Evolutionary conservation across 306 rosid species (phyloP).

Genomic region (Sophora flavescens): DNA sequence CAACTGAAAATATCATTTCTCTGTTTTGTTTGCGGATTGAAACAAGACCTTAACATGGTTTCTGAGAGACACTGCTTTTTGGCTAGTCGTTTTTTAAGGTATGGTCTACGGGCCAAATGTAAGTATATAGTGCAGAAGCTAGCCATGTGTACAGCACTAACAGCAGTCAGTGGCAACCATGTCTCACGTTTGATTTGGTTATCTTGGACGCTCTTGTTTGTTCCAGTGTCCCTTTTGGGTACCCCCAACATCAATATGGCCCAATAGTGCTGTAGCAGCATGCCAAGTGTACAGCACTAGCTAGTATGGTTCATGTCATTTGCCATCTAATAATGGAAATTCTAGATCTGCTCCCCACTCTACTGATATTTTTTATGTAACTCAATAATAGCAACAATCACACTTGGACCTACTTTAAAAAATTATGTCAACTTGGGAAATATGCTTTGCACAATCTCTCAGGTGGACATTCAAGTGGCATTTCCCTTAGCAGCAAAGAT

Average conservation of each 20-base stretch:
- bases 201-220: neutral
- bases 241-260: neutral
- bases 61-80: constrained; percentile 17
- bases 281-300: constrained; percentile 49
- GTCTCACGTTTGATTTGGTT: constrained; percentile 7
- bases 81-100: neutral
- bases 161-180: constrained; percentile 42
- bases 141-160: constrained; percentile 65
- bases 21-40: constrained; percentile 7
- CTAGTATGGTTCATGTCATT: constrained; percentile 21
- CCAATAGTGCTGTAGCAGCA: neutral
- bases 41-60: neutral
- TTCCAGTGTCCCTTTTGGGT: neutral
- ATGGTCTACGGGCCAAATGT: constrained; percentile 21
- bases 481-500: neutral
- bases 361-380: neutral
- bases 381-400: neutral
- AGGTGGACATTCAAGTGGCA: neutral
- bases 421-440: constrained; percentile 2
- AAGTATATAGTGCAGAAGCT: neutral
- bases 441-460: neutral
- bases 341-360: constrained; percentile 42
- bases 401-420: neutral
- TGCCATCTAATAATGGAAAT: constrained; percentile 23
- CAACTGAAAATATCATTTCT: too few relatives aligned